Conservation (phyloP, 2,329 filamentous ascomycete genomes). For the Ceratocystis eucalypticola region DNA sequence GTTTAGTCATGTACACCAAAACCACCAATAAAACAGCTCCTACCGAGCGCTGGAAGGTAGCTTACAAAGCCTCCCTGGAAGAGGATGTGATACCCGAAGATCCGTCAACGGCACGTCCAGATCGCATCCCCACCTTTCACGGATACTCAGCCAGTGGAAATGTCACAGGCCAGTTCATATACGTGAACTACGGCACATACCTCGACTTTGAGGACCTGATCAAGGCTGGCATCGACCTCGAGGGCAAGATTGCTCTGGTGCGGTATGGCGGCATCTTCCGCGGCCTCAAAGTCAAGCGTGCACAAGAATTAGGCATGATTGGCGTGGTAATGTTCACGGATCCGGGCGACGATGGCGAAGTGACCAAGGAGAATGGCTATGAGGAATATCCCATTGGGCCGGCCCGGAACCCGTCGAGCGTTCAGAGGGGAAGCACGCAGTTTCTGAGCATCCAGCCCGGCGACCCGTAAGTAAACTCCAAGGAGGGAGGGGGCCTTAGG, state of each 20-base stretch:
- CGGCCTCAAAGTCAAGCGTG: slow-evolving; percentile 83
- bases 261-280: slow-evolving; percentile 81
- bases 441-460: slow-evolving; percentile 59
- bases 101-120: slow-evolving; percentile 54
- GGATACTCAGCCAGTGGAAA: slow-evolving; percentile 89
- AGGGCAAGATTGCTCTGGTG: slow-evolving; percentile 75
- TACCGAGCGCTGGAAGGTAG: slow-evolving; percentile 40
- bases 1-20: slow-evolving; percentile 51
- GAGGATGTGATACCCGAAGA: slow-evolving; percentile 81
- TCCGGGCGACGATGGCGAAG: slow-evolving; percentile 72
- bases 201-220: slow-evolving; percentile 72
- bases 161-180: slow-evolving; percentile 76
- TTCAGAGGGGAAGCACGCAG: slow-evolving; percentile 77
- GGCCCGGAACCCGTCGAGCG: slow-evolving; percentile 73
- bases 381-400: slow-evolving; percentile 72
- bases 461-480: slow-evolving; percentile 42
- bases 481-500: no score
- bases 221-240: slow-evolving; percentile 57
- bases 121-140: slow-evolving; percentile 80
- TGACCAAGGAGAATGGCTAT: slow-evolving; percentile 70
- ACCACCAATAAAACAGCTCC: slow-evolving; percentile 24
- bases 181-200: slow-evolving; percentile 82
- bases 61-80: slow-evolving; percentile 66
- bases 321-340: slow-evolving; percentile 78
- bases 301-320: slow-evolving; percentile 78